These are phyloP conservation scores for Leccinellum rugosiceps DNA, from an alignment of 768 basidiomycete species.

Conservation along the genomic window DNA sequence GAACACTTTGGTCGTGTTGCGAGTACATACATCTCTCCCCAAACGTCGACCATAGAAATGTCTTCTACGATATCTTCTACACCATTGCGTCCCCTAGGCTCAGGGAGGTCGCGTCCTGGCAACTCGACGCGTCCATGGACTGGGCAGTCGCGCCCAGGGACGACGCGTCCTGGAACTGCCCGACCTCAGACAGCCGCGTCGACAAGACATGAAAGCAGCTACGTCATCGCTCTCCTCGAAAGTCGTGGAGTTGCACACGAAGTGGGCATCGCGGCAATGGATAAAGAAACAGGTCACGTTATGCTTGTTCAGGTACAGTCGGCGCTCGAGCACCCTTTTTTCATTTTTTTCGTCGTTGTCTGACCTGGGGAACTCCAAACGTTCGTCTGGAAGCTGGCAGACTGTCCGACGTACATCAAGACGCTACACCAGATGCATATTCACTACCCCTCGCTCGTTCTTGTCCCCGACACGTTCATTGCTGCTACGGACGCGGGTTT, in stretches of 20 bases:
- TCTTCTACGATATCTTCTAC: constrained; percentile 6
- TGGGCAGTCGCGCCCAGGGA: constrained; percentile 52
- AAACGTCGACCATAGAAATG: neutral
- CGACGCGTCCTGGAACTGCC: constrained; percentile 34
- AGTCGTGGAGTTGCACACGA: constrained; percentile 78
- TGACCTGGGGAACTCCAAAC: neutral
- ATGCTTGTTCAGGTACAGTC: constrained; percentile 70
- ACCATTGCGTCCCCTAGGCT: constrained; percentile 9
- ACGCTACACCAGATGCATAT: constrained; percentile 83
- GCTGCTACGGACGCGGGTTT: constrained; percentile 51
- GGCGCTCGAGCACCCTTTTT: neutral
- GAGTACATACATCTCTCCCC: neutral
- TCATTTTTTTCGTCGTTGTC: neutral
- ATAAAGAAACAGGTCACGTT: constrained; percentile 72
- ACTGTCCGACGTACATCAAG: constrained; percentile 87
- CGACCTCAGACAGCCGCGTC: constrained; percentile 68
- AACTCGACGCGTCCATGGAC: constrained; percentile 46
- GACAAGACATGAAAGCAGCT: constrained; percentile 54
- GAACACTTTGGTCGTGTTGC: neutral
- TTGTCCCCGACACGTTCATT: constrained; percentile 82
- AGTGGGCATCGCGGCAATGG: constrained; percentile 84
- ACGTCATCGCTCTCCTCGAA: constrained; percentile 69
- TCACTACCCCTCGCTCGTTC: constrained; percentile 63
- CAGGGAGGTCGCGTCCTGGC: constrained; percentile 14
- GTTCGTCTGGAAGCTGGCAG: constrained; percentile 56